Base-by-base conservation (phyloP, 345 rosid genomes). In the Eutrema yunnanense region DNA sequence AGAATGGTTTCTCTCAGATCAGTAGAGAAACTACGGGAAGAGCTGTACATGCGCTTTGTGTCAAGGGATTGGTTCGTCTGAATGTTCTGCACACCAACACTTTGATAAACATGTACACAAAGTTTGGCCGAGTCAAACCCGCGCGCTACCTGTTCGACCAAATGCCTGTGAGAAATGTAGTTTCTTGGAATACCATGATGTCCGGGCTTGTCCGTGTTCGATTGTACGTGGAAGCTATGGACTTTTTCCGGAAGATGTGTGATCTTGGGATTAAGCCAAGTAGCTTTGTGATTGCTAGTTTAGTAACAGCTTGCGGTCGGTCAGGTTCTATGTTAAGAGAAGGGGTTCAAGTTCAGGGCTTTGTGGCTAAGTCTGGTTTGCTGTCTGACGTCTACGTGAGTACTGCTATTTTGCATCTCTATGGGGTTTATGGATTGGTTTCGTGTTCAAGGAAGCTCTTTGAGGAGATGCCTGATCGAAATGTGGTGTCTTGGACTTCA, bases 401-500 rank as follows among this genome's bases (percentile, higher is more conserved):
- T 49, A 87, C 96, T 62, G 89, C 92, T 14, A 65, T 93, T 71
- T 67, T 93, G 87, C 95, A 89, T 79, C 80, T 90, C 33, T 93
- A 89, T 78, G 96, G 92, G 34, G 77, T 71, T 44, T 79, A 82
- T 74, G 86, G 86, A 6, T 65, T 79, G 51, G 82, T 81, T 78
- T 50, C 73, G 27, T 55, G 80, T 49, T 88, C 96, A 8, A 78
- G 71, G 78, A 91, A 67, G 77, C 73, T 93, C 50, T 93, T 93
- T 63, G 84, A 87, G 71, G 98, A 89, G 86, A 90, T 93, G 96
- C 89, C 88, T 0, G 67, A 81, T 50, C 82, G 82, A 70, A 93
- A 93, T 71, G 89, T 90, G 4, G 97, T 89, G 67, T 86, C 98
- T 43, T 90, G 97, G 97, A 93, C 97, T 76, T 89, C 98, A 26